Conservation (phyloP, 352 stramenopile genomes). For the Phytophthora quininea region DNA sequence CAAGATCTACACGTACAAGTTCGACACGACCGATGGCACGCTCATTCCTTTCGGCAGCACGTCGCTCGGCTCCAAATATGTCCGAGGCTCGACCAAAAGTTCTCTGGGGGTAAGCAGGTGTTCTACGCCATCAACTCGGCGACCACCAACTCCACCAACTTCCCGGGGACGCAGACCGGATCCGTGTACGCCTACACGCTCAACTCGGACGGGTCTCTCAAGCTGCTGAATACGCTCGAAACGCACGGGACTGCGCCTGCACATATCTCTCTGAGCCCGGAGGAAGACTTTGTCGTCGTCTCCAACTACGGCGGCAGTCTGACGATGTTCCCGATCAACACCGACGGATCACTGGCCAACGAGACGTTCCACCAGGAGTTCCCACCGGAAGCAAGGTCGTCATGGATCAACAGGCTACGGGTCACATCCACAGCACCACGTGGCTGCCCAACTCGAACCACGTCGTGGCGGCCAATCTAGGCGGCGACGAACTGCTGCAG, state of each 20-base stretch:
- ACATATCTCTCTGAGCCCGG: slow-evolving; percentile 58
- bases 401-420: slow-evolving; percentile 42
- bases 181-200: slow-evolving; percentile 56
- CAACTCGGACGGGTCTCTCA: slow-evolving; percentile 38
- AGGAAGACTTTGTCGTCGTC: slow-evolving; percentile 58
- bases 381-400: slow-evolving; percentile 42
- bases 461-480: slow-evolving; percentile 60
- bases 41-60: slow-evolving; percentile 46
- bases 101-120: slow-evolving; percentile 27
- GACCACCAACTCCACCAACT: slow-evolving; percentile 30
- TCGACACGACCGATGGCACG: slow-evolving; percentile 47
- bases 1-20: slow-evolving; percentile 55
- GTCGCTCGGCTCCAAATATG: slow-evolving; percentile 72
- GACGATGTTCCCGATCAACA: slow-evolving; percentile 56
- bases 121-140: slow-evolving; percentile 71
- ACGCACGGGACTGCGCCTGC: slow-evolving; percentile 49
- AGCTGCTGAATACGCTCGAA: slow-evolving; percentile 56
- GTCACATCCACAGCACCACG: slow-evolving; percentile 71
- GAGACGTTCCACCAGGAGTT: slow-evolving; percentile 54
- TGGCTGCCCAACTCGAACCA: slow-evolving; percentile 54
- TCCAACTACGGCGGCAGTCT: slow-evolving; percentile 75
- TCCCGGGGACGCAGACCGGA: slow-evolving; percentile 43
- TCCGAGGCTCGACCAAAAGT: slow-evolving; percentile 39
- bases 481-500: slow-evolving; percentile 63
- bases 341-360: slow-evolving; percentile 46